Evolutionary conservation across 441 rosid species (phyloP), one percentile per base, ranked within the genome.

Genomic region (Biscutella auriculata): DNA sequence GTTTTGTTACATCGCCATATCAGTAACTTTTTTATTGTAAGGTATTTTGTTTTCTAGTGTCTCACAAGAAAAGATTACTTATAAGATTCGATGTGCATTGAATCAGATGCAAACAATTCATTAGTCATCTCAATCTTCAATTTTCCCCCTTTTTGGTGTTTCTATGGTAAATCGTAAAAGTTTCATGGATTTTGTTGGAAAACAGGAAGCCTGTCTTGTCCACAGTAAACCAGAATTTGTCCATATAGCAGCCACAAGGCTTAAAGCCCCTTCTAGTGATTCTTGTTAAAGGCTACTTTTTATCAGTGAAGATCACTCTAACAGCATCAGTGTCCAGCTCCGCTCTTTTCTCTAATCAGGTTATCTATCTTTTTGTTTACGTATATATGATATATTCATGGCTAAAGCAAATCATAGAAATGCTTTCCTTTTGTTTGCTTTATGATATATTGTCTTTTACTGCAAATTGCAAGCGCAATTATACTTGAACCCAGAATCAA

Each of bases 391-490:
- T 51, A 51, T 21, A 32, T 0, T 60, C 47, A 46, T 21, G 27
- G 45, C 13, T 16, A 60, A 60, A 47, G 55, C 9, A 32, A 48
- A 40, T 30, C 42, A 3, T 47, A 47, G 26, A 11, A 47, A 8
- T 47, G 9, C 36, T 37, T 66, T 60, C 57, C 36, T 48, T 48
- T 67, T 53, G 41, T 28, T 40, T 58, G 15, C 62, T 71, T 33
- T 63, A 23, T 34, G 32, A 25, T 34, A 27, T 44, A 33, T 30
- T 51, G 39, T 44, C 60, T 16, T 23, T 26, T 17, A 57, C 55
- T 62, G 68, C 40, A 46, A 69, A 80, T 73, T 54, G 67, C 37
- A 1, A 51, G 49, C 4, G 11, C 71, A 41, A 60, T 71, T 69
- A 67, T 54, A 54, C 43, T 7, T 12, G 16, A 63, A 60, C 65